These are phyloP conservation scores for Boletus rubroflammeus DNA, from an alignment of 768 basidiomycete genomes.

Conservation along the genomic window DNA sequence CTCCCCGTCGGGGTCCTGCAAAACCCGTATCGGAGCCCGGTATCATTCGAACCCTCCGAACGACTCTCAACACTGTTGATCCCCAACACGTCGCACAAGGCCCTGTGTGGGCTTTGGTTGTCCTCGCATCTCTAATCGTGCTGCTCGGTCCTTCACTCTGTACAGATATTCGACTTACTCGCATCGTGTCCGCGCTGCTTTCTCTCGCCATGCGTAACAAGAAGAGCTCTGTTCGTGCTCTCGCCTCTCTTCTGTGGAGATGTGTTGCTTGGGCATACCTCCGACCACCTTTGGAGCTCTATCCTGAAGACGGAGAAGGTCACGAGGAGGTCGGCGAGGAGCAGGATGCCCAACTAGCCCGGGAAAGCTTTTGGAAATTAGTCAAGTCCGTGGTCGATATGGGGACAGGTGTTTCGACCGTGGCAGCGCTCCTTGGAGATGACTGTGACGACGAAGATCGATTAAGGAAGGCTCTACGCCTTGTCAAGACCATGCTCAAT, in stretches of 20 bases:
- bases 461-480: conserved; percentile 43
- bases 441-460: conserved; percentile 37
- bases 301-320: conserved; percentile 25
- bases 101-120: conserved; percentile 72
- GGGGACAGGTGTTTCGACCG: conserved; percentile 53
- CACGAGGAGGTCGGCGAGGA: conserved; percentile 14
- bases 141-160: conserved; percentile 58
- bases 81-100: conserved; percentile 66
- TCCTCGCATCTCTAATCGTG: conserved; percentile 61
- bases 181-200: conserved; percentile 48
- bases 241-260: conserved; percentile 66
- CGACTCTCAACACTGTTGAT: conserved; percentile 52
- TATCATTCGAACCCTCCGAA: conserved; percentile 65
- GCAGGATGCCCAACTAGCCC: conserved; percentile 27
- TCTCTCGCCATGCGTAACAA: conserved; percentile 55
- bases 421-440: conserved; percentile 51
- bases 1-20: conserved; percentile 37
- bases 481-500: conserved; percentile 55
- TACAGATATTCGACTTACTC: conserved; percentile 41
- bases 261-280: conserved; percentile 62
- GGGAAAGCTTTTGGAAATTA: conserved; percentile 45
- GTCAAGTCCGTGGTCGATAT: conserved; percentile 53
- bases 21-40: conserved; percentile 40
- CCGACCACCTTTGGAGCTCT: conserved; percentile 40
- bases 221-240: conserved; percentile 59